Evolutionary conservation across 345 rosid species (phyloP).

Genomic region (sweet orange (Citrus sinensis)): DVS_A1.0 CM039169.1:33562001-33562500

Average conservation of each 20-base stretch:
- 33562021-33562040: neutral
- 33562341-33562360: conserved; percentile 50
- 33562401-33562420: conserved; percentile 45
- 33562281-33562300: neutral
- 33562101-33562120: conserved; percentile 93
- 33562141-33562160: conserved; percentile 92
- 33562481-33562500: conserved; percentile 53
- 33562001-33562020: neutral
- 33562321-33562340: conserved; percentile 91
- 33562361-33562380: conserved; percentile 46
- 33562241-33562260: neutral
- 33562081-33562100: conserved; percentile 35
- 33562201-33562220: neutral
- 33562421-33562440: conserved; percentile 51
- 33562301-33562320: conserved; percentile 9
- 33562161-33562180: conserved; percentile 97
- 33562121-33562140: conserved; percentile 91
- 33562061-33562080: conserved; percentile 3
- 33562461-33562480: conserved; percentile 51
- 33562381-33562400: conserved; percentile 59
- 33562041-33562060: neutral
- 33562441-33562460: conserved; percentile 46
- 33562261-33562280: conserved; percentile 2
- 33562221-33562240: neutral
- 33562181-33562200: conserved; percentile 14